Base-by-base conservation (phyloP, 2,329 filamentous ascomycete genomes). In the Dendrostoma leiphaemia region DNA sequence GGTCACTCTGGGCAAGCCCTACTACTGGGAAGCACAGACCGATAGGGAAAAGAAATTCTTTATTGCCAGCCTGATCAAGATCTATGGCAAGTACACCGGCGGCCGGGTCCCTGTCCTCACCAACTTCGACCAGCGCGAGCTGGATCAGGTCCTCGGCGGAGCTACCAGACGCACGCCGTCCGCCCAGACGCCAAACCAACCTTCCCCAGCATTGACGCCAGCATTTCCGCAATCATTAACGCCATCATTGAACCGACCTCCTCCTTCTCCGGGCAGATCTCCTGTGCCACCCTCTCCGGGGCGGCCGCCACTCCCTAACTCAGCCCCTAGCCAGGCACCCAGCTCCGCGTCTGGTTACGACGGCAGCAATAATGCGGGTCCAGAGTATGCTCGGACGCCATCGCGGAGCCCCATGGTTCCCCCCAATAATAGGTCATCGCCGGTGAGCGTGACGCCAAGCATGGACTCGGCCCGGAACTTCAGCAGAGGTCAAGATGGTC, bases 11-110 rank as follows among this genome's bases (percentile, higher is more conserved):
- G 88, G 89, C 24, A 99, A 99, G 70, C 89, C 91, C 0, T 99
- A 99, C 72, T 99, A 94, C 70, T 99, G 94, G 94, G 85, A 96
- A 70, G 91, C 94, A 31, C 86, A 91, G 60, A 94, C 90, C 1
- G 82, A 90, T 50, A 97, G 97, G 74, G 94, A 99, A 73, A 97
- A 97, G 78, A 93, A 96, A 68, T 97, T 97, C 74, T 99, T 99
- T 71, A 94, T 99, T 65, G 91, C 90, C 31, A 97, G 92, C 70
- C 74, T 97, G 62, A 85, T 97, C 66, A 99, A 97, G 72, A 97
- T 99, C 61, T 99, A 90, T 69, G 86, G 86, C 64, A 99, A 97
- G 72, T 99, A 97, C 68, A 97, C 94, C 1, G 89, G 90, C 26
- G 93, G 93, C 12, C 88, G 86, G 64, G 73, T 84, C 29, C 94